Conservation (phyloP, 106 monocot species). For the Triglochin maritima region DNA sequence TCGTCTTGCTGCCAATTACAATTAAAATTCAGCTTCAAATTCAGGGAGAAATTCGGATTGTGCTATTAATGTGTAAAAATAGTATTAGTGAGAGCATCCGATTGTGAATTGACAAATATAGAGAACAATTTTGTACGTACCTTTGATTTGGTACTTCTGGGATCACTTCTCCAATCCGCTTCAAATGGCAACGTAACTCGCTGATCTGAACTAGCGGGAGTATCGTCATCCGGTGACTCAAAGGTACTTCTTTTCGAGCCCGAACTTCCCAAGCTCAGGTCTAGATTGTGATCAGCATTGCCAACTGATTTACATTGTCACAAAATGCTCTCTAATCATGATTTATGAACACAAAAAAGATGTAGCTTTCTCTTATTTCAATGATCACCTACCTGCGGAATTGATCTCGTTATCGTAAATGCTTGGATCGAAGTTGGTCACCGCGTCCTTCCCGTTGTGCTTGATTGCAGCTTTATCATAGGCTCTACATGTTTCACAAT, state of each 20-base stretch:
- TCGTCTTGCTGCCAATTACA: neutral
- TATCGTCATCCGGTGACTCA: conserved; percentile 21
- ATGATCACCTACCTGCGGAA: neutral
- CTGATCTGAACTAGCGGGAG: conserved; percentile 1
- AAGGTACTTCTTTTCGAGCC: conserved; percentile 27
- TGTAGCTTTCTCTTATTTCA: too few species aligned
- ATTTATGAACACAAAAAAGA: too few species aligned
- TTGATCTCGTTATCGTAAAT: conserved; percentile 38
- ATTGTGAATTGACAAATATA: too few species aligned
- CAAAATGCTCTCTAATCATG: too few species aligned
- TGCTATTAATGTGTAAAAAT: too few species aligned
- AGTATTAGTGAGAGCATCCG: neutral
- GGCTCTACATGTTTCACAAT: conserved; percentile 25
- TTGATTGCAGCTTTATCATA: conserved; percentile 82
- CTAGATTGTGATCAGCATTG: conserved; percentile 40
- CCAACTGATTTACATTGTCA: neutral
- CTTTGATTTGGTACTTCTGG: neutral
- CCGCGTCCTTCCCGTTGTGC: conserved; percentile 59
- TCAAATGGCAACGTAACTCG: neutral
- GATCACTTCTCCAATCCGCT: neutral
- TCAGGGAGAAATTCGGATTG: too few species aligned
- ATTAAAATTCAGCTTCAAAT: neutral
- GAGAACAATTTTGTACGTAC: neutral
- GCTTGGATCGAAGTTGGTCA: conserved; percentile 64
- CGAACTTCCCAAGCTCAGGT: conserved; percentile 58